Evolutionary conservation across 768 basidiomycete species (phyloP).

Genomic region (Trametes sanguinea): DNA sequence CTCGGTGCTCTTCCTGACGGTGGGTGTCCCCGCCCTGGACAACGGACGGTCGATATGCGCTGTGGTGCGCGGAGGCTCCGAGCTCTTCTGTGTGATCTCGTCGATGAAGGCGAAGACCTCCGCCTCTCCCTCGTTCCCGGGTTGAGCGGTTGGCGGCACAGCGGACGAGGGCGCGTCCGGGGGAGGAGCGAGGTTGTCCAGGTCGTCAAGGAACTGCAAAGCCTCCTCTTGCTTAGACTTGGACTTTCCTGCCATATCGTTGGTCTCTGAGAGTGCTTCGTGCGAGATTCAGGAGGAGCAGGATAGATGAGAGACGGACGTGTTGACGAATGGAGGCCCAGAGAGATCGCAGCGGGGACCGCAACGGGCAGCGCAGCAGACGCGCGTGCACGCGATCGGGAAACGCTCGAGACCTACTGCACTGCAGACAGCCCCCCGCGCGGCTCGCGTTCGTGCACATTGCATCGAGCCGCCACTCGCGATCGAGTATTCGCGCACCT

Average conservation of each 20-base stretch:
- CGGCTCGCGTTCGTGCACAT: no score
- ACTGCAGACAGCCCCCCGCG: no score
- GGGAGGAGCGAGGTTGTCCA: slow-evolving; percentile 66
- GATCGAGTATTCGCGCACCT: no score
- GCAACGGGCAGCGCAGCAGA: neutral
- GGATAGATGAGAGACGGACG: neutral
- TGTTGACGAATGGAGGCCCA: neutral
- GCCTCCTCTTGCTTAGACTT: slow-evolving; percentile 89
- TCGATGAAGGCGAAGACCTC: slow-evolving; percentile 93
- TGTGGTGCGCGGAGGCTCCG: slow-evolving; percentile 68
- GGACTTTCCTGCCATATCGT: slow-evolving; percentile 45
- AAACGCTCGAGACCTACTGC: no score
- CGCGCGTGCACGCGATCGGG: slow-evolving; percentile 1
- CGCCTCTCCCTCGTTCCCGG: slow-evolving; percentile 56
- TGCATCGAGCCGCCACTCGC: no score
- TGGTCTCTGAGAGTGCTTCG: neutral
- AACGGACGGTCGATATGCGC: slow-evolving; percentile 57
- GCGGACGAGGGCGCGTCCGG: slow-evolving; percentile 26
- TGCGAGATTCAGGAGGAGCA: neutral
- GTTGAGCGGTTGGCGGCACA: slow-evolving; percentile 25
- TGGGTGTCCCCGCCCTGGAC: slow-evolving; percentile 72
- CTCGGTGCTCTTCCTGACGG: slow-evolving; percentile 73
- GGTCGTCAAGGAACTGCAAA: slow-evolving; percentile 89
- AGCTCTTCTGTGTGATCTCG: slow-evolving; percentile 91
- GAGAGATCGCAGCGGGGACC: neutral